A percentile compares a stretch with the other conserved stretches of the same genome.
Evolutionary conservation across 805 yeast genomes (phyloP).

Genomic region (Barnettozyma californica): DNA sequence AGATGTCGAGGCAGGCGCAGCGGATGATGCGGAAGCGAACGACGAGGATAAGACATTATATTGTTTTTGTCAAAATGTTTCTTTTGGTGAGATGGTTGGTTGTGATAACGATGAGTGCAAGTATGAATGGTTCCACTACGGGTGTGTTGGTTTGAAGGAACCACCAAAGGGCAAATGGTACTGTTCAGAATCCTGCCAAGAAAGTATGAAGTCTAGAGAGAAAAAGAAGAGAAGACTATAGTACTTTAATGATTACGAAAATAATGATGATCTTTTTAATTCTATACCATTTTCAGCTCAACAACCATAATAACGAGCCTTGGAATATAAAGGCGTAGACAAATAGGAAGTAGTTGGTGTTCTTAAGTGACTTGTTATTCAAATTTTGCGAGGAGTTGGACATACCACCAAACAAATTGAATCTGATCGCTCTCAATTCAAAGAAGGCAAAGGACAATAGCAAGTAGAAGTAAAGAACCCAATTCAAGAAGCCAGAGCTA

Average conservation of each 20-base stretch:
- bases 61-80: conserved; percentile 90
- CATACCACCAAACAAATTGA: conserved; percentile 36
- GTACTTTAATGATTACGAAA: conserved; percentile 1
- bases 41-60: conserved; percentile 68
- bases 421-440: conserved; percentile 51
- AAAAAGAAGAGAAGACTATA: conserved; percentile 21
- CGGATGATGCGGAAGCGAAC: conserved; percentile 25
- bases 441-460: conserved; percentile 58
- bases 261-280: background rate
- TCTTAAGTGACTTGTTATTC: conserved; percentile 63
- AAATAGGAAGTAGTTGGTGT: conserved; percentile 82
- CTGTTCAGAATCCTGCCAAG: conserved; percentile 70
- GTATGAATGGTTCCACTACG: conserved; percentile 94
- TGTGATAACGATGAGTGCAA: conserved; percentile 89
- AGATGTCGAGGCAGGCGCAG: conserved; percentile 6
- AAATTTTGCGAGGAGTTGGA: conserved; percentile 50
- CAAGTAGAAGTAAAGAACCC: conserved; percentile 45
- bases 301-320: conserved; percentile 66
- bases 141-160: conserved; percentile 82
- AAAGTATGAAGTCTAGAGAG: conserved; percentile 27
- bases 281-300: conserved; percentile 28
- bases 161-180: conserved; percentile 95
- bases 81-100: conserved; percentile 95
- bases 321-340: conserved; percentile 81
- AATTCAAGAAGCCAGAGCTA: conserved; percentile 37